A percentile compares a stretch with the other conserved stretches of the same genome.
Evolutionary conservation across 176 grass and related monocot genomes (phyloP).

Genomic region (Triticum monococcum): DNA sequence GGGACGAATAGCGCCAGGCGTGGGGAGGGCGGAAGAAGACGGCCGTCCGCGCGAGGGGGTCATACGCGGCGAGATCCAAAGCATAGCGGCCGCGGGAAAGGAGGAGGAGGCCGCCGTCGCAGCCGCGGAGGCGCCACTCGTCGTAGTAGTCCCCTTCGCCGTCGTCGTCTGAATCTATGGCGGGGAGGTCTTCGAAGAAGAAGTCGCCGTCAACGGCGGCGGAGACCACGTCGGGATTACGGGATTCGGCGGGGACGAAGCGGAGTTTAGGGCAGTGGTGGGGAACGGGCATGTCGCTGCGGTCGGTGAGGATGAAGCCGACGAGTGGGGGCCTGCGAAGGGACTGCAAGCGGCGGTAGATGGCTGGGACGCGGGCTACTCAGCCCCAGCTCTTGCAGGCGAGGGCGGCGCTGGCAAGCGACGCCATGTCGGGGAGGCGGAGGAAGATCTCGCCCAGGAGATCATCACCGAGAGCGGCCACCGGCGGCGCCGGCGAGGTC

Average conservation of each 20-base stretch:
- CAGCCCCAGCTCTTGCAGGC: neutral
- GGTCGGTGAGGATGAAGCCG: constrained; percentile 10
- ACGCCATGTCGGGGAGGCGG: constrained; percentile 9
- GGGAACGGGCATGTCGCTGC: neutral
- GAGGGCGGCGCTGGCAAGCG: neutral
- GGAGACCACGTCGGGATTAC: neutral
- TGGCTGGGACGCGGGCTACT: neutral
- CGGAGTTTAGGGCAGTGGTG: neutral
- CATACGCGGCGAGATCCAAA: constrained; percentile 20
- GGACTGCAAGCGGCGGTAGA: neutral
- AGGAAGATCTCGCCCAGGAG: neutral
- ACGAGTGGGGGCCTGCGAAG: constrained; percentile 9
- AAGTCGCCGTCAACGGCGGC: neutral
- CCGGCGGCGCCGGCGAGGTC: neutral
- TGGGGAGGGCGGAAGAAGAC: neutral
- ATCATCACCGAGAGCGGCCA: neutral
- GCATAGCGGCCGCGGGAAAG: neutral
- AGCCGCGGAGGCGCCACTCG: constrained; percentile 6
- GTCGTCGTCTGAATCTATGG: neutral
- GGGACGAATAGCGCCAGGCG: neutral
- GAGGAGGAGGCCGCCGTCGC: constrained; percentile 5
- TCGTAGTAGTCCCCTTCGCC: neutral
- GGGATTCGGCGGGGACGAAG: neutral
- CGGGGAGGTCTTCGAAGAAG: constrained; percentile 2
- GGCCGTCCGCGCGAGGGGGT: constrained; percentile 9